These are phyloP conservation scores for Penicillium crustosum DNA, from an alignment of 2,329 filamentous ascomycete genomes.

Conservation along the genomic window DNA sequence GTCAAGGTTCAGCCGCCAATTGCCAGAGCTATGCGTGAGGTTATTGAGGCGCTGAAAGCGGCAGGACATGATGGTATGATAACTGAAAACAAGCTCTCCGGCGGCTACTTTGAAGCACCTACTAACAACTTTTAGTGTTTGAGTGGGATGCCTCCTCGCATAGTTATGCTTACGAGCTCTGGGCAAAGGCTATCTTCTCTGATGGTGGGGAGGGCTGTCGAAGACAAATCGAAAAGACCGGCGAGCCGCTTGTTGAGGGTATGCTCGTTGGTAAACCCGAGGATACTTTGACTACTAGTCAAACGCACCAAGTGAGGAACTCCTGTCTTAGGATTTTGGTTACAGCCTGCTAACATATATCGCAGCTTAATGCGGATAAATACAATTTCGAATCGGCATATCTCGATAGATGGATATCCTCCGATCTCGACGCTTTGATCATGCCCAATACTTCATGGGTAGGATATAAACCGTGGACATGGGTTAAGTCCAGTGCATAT, in stretches of 20 bases:
- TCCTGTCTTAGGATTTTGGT: neutral
- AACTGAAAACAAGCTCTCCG: too few species aligned
- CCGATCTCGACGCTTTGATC: conserved; percentile 35
- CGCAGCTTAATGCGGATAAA: conserved; percentile 30
- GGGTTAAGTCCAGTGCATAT: conserved; percentile 38
- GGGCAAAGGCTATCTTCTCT: conserved; percentile 35
- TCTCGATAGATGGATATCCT: conserved; percentile 32
- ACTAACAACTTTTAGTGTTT: conserved; percentile 22
- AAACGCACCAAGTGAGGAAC: conserved; percentile 29
- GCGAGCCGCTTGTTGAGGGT: conserved; percentile 37
- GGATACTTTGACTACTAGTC: conserved; percentile 26
- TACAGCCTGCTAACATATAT: neutral
- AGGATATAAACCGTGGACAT: conserved; percentile 32
- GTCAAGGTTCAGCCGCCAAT: conserved; percentile 62
- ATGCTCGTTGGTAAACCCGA: conserved; percentile 37
- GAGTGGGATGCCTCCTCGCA: conserved; percentile 36
- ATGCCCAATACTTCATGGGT: conserved; percentile 37
- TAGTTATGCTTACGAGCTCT: conserved; percentile 31
- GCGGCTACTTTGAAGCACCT: fast-evolving
- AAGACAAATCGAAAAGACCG: conserved; percentile 29
- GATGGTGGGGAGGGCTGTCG: conserved; percentile 35
- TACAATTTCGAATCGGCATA: conserved; percentile 30
- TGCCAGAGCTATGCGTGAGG: conserved; percentile 53
- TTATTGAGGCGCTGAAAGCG: conserved; percentile 58
- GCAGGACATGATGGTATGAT: conserved; percentile 54